Evolutionary conservation across 306 rosid genomes (phyloP).

Genomic region (Citrullus colocynthis): DNA sequence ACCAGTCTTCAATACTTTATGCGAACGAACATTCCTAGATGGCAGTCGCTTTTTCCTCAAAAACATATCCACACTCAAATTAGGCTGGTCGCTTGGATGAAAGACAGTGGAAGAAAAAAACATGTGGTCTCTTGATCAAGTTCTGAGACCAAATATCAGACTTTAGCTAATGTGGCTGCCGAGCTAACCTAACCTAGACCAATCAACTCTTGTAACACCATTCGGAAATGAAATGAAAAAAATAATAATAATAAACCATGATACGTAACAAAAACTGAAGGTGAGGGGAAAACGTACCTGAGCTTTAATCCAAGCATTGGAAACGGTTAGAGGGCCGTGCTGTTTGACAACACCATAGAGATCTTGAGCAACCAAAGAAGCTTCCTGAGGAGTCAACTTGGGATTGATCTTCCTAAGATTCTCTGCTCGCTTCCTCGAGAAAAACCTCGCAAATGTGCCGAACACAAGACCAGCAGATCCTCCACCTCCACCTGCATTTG

Average conservation of each 20-base stretch:
- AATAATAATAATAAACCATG: neutral
- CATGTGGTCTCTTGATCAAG: neutral
- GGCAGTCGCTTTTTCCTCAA: neutral
- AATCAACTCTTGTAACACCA: neutral
- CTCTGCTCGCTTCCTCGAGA: conserved; percentile 34
- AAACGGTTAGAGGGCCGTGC: conserved; percentile 29
- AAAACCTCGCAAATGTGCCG: conserved; percentile 21
- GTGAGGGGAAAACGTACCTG: conserved; percentile 25
- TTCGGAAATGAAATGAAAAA: neutral
- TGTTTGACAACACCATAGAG: conserved; percentile 30
- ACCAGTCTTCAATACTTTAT: neutral
- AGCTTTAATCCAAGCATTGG: conserved; percentile 36
- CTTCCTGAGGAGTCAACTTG: conserved; percentile 29
- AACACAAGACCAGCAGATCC: neutral
- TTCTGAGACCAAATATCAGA: neutral
- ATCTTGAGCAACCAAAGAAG: conserved; percentile 28
- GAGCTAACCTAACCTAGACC: neutral
- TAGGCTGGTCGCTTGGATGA: neutral
- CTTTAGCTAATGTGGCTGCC: neutral
- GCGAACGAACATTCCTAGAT: neutral
- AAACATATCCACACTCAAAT: neutral
- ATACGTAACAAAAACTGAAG: neutral
- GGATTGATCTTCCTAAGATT: conserved; percentile 42
- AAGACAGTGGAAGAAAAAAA: neutral
- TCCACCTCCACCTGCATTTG: neutral